A percentile compares a stretch with the other conserved stretches of the same genome.
phyloP scores from a whole-genome alignment of 306 rosid species.

The Trifolium subterraneum region DNA sequence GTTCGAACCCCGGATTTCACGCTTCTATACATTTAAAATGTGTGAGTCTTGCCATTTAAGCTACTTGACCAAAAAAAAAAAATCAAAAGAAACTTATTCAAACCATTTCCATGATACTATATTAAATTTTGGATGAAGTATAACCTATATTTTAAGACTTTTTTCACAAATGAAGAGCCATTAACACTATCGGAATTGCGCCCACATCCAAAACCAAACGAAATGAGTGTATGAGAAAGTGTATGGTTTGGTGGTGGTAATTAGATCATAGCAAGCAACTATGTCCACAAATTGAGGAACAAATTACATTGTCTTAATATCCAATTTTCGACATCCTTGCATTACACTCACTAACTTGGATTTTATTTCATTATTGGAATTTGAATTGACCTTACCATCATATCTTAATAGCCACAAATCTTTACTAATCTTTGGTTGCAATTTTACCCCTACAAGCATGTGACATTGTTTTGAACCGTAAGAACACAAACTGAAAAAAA shows the following conservation, averaged over 20 bases:
- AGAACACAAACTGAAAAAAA: constrained; percentile 53
- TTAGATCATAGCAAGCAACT: constrained; percentile 21
- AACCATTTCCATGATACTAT: not conserved
- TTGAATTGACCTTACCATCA: constrained; percentile 37
- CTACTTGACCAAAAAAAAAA: too few relatives aligned
- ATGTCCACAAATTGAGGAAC: constrained; percentile 41
- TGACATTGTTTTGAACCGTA: constrained; percentile 47
- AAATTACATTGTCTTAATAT: constrained; percentile 23
- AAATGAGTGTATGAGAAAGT: constrained; percentile 7
- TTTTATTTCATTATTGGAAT: constrained; percentile 43
- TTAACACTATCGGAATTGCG: not conserved
- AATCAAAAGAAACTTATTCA: too few relatives aligned
- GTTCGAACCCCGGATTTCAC: too few relatives aligned
- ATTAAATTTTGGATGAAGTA: not conserved
- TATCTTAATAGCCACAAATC: constrained; percentile 26
- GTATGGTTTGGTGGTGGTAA: constrained; percentile 20
- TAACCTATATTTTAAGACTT: not conserved
- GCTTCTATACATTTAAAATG: too few relatives aligned
- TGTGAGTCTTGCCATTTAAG: too few relatives aligned
- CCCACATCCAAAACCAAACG: constrained; percentile 30
- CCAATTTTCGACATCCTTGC: constrained; percentile 36
- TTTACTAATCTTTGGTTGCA: constrained; percentile 37
- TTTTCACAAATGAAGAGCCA: constrained; percentile 10
- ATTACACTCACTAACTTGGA: constrained; percentile 42
- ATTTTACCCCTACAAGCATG: constrained; percentile 51